Percentiles rank a stretch among this genome's conserved stretches.
Conservation (phyloP, 352 stramenopile genomes). For the Plasmopara muralis region DNA sequence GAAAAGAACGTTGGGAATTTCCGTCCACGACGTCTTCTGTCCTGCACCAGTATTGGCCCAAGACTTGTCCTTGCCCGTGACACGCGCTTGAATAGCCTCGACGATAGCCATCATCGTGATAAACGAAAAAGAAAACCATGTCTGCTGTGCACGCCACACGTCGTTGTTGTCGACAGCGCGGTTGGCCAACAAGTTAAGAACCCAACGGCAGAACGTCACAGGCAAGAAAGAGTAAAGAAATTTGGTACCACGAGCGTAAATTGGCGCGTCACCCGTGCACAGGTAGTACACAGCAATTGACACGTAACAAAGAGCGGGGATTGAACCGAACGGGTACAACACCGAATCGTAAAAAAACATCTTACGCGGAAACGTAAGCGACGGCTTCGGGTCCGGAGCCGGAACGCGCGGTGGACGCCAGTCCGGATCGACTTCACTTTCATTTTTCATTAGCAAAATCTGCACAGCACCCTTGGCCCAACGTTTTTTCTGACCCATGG, state of each 20-base stretch:
- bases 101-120: slow-evolving; percentile 83
- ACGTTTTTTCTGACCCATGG: slow-evolving; percentile 83
- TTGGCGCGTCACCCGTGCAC: slow-evolving; percentile 75
- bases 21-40: slow-evolving; percentile 83
- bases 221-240: slow-evolving; percentile 87
- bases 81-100: slow-evolving; percentile 65
- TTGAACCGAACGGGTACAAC: slow-evolving; percentile 84
- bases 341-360: slow-evolving; percentile 89
- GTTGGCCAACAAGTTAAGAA: slow-evolving; percentile 82
- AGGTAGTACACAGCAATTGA: slow-evolving; percentile 82
- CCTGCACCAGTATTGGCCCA: slow-evolving; percentile 87
- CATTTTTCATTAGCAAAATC: slow-evolving; percentile 86
- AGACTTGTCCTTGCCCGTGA: slow-evolving; percentile 81
- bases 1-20: slow-evolving; percentile 85
- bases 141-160: slow-evolving; percentile 85
- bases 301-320: slow-evolving; percentile 82
- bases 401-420: slow-evolving; percentile 79
- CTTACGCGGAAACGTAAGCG: slow-evolving; percentile 74
- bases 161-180: slow-evolving; percentile 86
- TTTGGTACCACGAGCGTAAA: slow-evolving; percentile 73
- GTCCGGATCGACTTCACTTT: slow-evolving; percentile 84
- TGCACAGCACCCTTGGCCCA: slow-evolving; percentile 86
- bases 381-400: slow-evolving; percentile 76
- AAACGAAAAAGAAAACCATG: slow-evolving; percentile 88
- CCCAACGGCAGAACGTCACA: slow-evolving; percentile 67